Evolutionary conservation across 2,329 filamentous ascomycete species (phyloP).

Genomic region (Colletotrichum tanaceti): DNA sequence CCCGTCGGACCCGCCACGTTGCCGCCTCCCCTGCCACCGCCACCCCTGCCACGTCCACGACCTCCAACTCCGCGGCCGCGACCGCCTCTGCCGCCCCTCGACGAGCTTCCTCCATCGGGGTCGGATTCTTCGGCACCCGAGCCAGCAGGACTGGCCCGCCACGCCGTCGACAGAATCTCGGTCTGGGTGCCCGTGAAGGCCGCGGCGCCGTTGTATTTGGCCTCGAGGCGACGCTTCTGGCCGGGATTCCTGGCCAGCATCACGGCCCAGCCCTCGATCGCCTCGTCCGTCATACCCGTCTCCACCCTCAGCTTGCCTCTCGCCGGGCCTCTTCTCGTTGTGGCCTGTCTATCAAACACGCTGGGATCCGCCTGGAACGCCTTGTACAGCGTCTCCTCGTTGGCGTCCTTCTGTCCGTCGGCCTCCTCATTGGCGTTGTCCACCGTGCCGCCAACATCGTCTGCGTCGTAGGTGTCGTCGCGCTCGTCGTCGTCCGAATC

Average conservation of each 20-base stretch:
- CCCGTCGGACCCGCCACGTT: conserved; percentile 73
- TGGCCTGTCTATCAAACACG: conserved; percentile 77
- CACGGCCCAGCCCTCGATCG: conserved; percentile 92
- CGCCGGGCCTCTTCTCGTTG: conserved; percentile 72
- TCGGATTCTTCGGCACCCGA: conserved; percentile 70
- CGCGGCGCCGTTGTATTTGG: conserved; percentile 63
- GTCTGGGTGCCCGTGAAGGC: conserved; percentile 75
- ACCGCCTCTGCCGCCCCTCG: conserved; percentile 59
- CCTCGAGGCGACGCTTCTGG: conserved; percentile 76
- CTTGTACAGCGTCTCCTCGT: conserved; percentile 79
- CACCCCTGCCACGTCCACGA: conserved; percentile 58
- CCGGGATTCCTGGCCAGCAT: conserved; percentile 83
- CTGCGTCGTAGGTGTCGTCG: conserved; percentile 95
- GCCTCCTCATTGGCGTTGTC: conserved; percentile 73
- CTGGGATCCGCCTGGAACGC: conserved; percentile 74
- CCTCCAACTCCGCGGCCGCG: conserved; percentile 59
- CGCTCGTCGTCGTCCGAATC: conserved; percentile 96
- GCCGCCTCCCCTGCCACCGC: conserved; percentile 63
- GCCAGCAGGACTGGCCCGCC: conserved; percentile 64
- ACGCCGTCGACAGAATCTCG: conserved; percentile 74
- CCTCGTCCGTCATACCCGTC: conserved; percentile 92
- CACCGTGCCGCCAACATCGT: conserved; percentile 89
- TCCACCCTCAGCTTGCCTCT: conserved; percentile 75
- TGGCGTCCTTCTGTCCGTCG: conserved; percentile 60
- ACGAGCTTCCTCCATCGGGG: conserved; percentile 55